These are phyloP conservation scores for Adenanthera pavonina DNA, from an alignment of 306 rosid species.

Conservation along the genomic window DNA sequence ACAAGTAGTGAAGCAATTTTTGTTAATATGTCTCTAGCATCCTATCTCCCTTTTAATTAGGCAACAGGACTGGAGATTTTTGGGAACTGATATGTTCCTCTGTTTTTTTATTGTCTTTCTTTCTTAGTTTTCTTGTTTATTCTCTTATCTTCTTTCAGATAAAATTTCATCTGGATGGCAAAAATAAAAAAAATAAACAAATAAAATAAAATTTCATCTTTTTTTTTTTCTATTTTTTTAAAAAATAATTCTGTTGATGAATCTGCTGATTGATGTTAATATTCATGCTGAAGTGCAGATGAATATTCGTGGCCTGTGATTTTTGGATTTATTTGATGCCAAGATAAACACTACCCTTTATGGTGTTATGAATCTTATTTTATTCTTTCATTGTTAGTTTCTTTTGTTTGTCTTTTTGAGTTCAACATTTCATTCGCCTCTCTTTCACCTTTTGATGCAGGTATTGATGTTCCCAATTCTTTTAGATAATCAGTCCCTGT, in stretches of 20 bases:
- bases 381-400: conserved; percentile 17
- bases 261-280: not conserved
- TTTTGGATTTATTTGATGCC: conserved; percentile 5
- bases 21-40: not conserved
- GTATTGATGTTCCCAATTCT: conserved; percentile 88
- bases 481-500: conserved; percentile 73
- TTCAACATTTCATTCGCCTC: conserved; percentile 5
- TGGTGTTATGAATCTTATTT: conserved; percentile 6
- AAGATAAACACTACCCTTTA: conserved; percentile 19
- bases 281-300: conserved; percentile 18
- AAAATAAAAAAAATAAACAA: no score
- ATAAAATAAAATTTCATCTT: not conserved
- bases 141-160: not conserved
- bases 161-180: not conserved
- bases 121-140: not conserved
- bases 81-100: not conserved
- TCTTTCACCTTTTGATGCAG: conserved; percentile 48
- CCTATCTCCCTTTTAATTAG: not conserved
- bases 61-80: not conserved
- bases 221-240: no score
- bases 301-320: conserved; percentile 24
- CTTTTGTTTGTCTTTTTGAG: conserved; percentile 9
- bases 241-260: conserved; percentile 1
- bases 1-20: not conserved
- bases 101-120: not conserved